Conservation (phyloP, 345 rosid genomes). For the Excoecaria cochinchinensis region DNA sequence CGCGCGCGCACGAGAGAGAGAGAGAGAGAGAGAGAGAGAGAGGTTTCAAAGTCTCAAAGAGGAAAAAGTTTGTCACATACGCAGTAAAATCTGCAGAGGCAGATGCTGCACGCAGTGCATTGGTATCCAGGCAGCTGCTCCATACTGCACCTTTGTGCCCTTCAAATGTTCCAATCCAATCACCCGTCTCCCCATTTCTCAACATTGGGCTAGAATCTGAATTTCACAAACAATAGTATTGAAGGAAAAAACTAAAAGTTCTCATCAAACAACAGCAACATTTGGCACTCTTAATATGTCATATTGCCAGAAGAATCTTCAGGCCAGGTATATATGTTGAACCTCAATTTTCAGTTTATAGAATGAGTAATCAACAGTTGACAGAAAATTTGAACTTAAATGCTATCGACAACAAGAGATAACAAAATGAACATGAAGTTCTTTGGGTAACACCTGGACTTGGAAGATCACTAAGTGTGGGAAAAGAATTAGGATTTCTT, state of each 20-base stretch:
- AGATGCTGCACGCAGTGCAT: slow-evolving; percentile 91
- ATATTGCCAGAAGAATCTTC: not conserved
- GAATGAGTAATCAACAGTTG: not conserved
- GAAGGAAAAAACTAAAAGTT: not conserved
- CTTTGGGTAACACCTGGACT: no score
- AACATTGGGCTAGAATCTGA: slow-evolving; percentile 94
- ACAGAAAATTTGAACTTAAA: not conserved
- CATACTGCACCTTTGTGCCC: slow-evolving; percentile 99
- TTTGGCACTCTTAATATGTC: not conserved
- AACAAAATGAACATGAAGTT: not conserved
- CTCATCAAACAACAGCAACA: not conserved
- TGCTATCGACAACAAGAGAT: not conserved
- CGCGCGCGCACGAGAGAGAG: no score
- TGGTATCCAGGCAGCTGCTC: slow-evolving; percentile 88
- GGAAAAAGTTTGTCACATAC: slow-evolving; percentile 39
- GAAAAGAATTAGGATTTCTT: no score
- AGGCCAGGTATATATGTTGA: not conserved
- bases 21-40: not conserved
- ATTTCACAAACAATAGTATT: slow-evolving; percentile 15
- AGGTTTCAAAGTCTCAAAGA: not conserved
- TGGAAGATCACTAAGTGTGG: no score
- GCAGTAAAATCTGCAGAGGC: slow-evolving; percentile 97
- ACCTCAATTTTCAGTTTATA: not conserved
- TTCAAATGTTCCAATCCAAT: slow-evolving; percentile 98
- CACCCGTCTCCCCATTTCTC: slow-evolving; percentile 99